A percentile compares a stretch with the other conserved stretches of the same genome.
phyloP scores from a whole-genome alignment of 352 stramenopile species.

The Phytophthora kernoviae region DNA sequence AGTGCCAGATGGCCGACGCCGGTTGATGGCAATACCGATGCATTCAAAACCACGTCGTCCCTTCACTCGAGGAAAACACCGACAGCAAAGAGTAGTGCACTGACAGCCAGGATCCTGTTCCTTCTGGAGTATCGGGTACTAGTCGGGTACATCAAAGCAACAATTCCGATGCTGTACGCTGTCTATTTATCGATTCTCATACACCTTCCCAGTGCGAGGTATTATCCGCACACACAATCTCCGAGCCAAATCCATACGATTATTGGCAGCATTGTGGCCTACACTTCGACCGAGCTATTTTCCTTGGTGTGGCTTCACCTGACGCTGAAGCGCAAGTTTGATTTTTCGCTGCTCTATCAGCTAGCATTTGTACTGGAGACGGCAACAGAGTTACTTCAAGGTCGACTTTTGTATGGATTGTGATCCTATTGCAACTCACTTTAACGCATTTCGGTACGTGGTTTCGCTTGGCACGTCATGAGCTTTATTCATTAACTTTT shows the following conservation, averaged over 20 bases:
- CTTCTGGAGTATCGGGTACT: background rate
- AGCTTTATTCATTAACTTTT: background rate
- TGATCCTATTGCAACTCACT: background rate
- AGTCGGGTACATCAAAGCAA: conserved; percentile 1
- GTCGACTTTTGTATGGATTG: background rate
- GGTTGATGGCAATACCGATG: background rate
- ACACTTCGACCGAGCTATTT: conserved; percentile 1
- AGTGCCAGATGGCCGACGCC: background rate
- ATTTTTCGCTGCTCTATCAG: conserved; percentile 4
- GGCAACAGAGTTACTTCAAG: background rate
- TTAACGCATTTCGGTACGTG: background rate
- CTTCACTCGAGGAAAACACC: background rate
- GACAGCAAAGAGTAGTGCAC: background rate
- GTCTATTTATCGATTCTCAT: conserved; percentile 10
- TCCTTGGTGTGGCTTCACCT: conserved; percentile 3
- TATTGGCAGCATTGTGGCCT: conserved; percentile 7
- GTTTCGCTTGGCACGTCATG: background rate
- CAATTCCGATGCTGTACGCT: background rate
- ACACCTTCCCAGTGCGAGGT: conserved; percentile 12
- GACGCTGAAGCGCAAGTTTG: conserved; percentile 10
- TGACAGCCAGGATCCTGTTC: background rate
- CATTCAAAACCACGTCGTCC: background rate
- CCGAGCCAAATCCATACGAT: conserved; percentile 5
- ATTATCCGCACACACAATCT: conserved; percentile 15
- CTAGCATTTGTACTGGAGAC: conserved; percentile 14